These are phyloP conservation scores for Trichoderma oligosporum DNA, from an alignment of 2,329 filamentous ascomycete species.

Conservation along the genomic window DNA sequence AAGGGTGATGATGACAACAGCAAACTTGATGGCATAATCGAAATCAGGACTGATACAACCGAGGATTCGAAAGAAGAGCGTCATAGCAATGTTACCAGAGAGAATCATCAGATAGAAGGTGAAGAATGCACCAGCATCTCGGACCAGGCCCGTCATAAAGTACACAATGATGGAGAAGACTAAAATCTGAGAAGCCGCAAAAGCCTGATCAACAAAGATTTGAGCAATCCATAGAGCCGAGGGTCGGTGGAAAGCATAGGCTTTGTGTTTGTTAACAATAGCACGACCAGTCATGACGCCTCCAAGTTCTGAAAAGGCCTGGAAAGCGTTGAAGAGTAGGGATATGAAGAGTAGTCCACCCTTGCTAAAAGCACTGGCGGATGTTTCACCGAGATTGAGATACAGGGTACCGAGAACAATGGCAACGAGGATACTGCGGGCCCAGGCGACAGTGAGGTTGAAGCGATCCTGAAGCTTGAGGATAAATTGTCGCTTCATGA, in stretches of 20 bases:
- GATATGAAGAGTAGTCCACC: constrained; percentile 78
- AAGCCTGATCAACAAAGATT: constrained; percentile 72
- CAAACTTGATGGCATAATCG: constrained; percentile 80
- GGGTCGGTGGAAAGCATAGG: constrained; percentile 78
- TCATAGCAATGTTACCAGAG: constrained; percentile 67
- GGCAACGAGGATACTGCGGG: constrained; percentile 64
- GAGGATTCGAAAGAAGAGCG: constrained; percentile 71
- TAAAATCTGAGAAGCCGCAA: constrained; percentile 66
- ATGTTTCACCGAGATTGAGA: constrained; percentile 62
- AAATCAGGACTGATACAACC: constrained; percentile 76
- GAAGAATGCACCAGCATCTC: constrained; percentile 74
- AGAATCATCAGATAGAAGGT: constrained; percentile 70
- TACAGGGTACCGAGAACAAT: constrained; percentile 79
- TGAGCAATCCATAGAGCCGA: constrained; percentile 81
- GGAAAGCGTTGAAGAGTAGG: constrained; percentile 82
- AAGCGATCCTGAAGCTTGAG: constrained; percentile 85
- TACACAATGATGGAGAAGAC: constrained; percentile 73
- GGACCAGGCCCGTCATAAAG: constrained; percentile 68
- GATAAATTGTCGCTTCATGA: constrained; percentile 79
- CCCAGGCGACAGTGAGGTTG: constrained; percentile 69
- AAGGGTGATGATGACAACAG: constrained; percentile 74
- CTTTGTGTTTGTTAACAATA: constrained; percentile 79
- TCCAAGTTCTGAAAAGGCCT: constrained; percentile 74
- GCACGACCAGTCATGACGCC: constrained; percentile 71
- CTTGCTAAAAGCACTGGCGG: constrained; percentile 72